A percentile compares a stretch with the other conserved stretches of the same genome.
These are phyloP conservation scores for Adiantum capillusveneris DNA, from an alignment of 75 land plant genomes.

Conservation along the genomic window DNA sequence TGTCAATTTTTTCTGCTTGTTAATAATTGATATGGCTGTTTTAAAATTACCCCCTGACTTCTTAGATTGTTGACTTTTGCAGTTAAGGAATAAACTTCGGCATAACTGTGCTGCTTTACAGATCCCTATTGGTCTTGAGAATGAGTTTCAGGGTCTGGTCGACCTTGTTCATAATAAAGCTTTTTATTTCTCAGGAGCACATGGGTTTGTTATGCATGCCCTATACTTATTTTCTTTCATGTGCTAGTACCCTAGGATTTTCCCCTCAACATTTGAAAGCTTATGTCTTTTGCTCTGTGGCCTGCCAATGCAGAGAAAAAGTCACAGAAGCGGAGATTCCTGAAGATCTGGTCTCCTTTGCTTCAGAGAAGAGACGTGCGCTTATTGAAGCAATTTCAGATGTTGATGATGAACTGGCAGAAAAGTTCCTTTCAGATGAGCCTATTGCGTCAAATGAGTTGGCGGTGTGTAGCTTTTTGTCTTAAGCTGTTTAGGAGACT, in stretches of 20 bases:
- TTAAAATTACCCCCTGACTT: no score
- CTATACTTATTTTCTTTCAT: background rate
- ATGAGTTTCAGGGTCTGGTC: conserved; percentile 79
- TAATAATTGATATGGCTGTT: no score
- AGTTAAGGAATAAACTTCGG: conserved; percentile 86
- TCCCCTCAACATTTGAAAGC: no score
- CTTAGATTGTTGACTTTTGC: conserved; percentile 13
- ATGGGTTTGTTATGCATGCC: conserved; percentile 51
- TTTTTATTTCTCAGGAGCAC: conserved; percentile 75
- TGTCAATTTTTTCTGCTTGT: no score
- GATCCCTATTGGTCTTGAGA: conserved; percentile 91
- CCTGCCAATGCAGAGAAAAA: conserved; percentile 64
- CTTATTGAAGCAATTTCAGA: conserved; percentile 90
- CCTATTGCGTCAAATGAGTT: conserved; percentile 73
- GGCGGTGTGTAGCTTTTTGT: conserved; percentile 32
- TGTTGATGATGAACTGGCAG: conserved; percentile 92
- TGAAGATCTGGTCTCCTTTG: conserved; percentile 41
- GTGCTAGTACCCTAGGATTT: background rate
- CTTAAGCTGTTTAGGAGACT: no score
- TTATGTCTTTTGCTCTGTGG: no score
- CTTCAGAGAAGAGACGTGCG: conserved; percentile 73
- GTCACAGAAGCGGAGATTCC: conserved; percentile 62
- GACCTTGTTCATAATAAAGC: conserved; percentile 89
- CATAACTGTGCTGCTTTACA: conserved; percentile 97
- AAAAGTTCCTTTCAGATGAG: conserved; percentile 81